Conservation (phyloP, 176 grass and related monocot species). For the Rhynchospora pubera region DNA sequence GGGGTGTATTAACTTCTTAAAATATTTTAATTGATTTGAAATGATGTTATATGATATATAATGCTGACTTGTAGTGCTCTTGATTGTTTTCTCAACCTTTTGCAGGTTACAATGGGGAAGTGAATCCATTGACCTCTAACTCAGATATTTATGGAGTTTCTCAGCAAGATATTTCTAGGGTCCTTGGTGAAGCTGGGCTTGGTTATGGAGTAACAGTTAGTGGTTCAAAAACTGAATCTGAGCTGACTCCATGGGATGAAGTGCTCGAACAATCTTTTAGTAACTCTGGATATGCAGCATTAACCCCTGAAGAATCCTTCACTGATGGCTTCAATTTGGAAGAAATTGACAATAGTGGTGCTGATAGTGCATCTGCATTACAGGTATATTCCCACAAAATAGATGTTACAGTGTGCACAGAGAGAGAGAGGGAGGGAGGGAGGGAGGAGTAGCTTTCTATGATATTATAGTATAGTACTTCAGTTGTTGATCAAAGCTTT, state of each 20-base stretch:
- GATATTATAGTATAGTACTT: too few species aligned
- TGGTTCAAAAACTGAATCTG: slow-evolving; percentile 34
- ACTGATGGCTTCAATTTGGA: slow-evolving; percentile 46
- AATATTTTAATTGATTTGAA: neutral
- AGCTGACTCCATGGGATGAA: slow-evolving; percentile 48
- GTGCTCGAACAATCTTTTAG: slow-evolving; percentile 37
- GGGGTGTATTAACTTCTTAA: neutral
- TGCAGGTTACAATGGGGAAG: slow-evolving; percentile 55
- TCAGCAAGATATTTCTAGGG: slow-evolving; percentile 45
- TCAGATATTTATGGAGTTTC: slow-evolving; percentile 38
- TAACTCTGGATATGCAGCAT: slow-evolving; percentile 38
- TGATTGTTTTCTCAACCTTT: slow-evolving; percentile 27
- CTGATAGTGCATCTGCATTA: slow-evolving; percentile 38
- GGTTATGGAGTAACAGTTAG: slow-evolving; percentile 36
- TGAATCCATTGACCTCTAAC: slow-evolving; percentile 36
- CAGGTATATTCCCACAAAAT: slow-evolving; percentile 43
- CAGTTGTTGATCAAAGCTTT: too few species aligned
- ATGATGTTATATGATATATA: neutral
- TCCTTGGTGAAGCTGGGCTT: slow-evolving; percentile 44
- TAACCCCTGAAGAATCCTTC: slow-evolving; percentile 48
- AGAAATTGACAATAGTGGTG: slow-evolving; percentile 34
- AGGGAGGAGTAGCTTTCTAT: too few species aligned
- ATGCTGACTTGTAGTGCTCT: neutral
- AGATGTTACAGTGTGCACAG: neutral
- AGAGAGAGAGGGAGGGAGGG: too few species aligned